Conservation (phyloP, 495 filamentous ascomycete species). For the Annulohypoxylon maeteangense region DNA sequence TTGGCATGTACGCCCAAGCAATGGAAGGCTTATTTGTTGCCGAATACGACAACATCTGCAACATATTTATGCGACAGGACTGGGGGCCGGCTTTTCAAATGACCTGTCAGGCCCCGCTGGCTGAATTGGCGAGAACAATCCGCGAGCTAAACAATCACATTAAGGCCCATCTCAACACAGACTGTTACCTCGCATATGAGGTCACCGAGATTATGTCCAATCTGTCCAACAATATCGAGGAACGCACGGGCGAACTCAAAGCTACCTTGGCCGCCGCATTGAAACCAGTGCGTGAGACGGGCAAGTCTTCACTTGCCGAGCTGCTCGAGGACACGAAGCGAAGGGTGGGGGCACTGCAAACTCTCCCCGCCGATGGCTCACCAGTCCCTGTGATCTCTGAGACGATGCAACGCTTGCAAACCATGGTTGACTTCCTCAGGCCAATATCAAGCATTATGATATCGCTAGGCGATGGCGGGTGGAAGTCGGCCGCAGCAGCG, state of each 20-base stretch:
- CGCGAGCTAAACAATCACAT: constrained; percentile 91
- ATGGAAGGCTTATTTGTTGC: constrained; percentile 86
- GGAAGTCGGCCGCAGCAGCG: constrained; percentile 66
- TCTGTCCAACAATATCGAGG: constrained; percentile 81
- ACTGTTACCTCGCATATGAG: constrained; percentile 96
- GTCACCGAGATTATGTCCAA: constrained; percentile 90
- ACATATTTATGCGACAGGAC: constrained; percentile 84
- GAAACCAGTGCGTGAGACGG: constrained; percentile 90
- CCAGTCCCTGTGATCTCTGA: constrained; percentile 81
- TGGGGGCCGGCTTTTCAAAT: constrained; percentile 80
- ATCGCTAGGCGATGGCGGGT: constrained; percentile 92
- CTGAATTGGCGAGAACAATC: constrained; percentile 85
- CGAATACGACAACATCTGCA: constrained; percentile 88
- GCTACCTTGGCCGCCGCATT: constrained; percentile 82
- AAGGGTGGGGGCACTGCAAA: constrained; percentile 66
- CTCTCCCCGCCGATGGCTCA: constrained; percentile 82
- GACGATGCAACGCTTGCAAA: constrained; percentile 86
- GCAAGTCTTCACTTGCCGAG: constrained; percentile 83
- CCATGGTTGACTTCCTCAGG: constrained; percentile 86
- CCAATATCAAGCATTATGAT: constrained; percentile 90
- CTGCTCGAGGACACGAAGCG: constrained; percentile 88
- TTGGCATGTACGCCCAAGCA: constrained; percentile 86
- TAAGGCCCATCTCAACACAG: constrained; percentile 83
- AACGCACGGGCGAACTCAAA: constrained; percentile 86
- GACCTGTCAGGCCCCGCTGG: constrained; percentile 78